Evolutionary conservation across 352 stramenopile species (phyloP).

Genomic region (Albugo laibachii): DNA sequence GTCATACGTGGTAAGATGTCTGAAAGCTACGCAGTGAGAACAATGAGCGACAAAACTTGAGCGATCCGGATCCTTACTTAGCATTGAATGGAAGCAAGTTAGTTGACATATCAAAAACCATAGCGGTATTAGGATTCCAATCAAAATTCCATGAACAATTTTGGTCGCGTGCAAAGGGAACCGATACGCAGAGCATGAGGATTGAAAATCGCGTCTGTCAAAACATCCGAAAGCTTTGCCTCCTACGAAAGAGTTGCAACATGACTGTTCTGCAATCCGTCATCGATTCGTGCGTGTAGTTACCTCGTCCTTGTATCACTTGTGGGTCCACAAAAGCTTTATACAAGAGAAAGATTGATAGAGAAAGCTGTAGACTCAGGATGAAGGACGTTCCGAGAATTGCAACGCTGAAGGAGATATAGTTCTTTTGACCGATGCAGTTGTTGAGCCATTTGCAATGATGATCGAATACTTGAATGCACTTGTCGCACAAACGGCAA

Average conservation of each 20-base stretch:
- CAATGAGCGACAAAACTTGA: constrained; percentile 1
- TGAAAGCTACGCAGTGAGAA: constrained; percentile 19
- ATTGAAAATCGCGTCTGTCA: no score
- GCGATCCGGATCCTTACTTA: constrained; percentile 23
- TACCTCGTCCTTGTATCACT: no score
- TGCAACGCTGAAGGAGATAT: constrained; percentile 53
- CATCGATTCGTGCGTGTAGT: no score
- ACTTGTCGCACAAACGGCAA: constrained; percentile 93
- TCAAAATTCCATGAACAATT: constrained; percentile 34
- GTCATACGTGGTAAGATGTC: constrained; percentile 74
- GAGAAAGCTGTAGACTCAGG: constrained; percentile 39
- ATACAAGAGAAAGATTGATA: constrained; percentile 37
- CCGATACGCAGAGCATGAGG: constrained; percentile 12
- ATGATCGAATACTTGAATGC: constrained; percentile 90
- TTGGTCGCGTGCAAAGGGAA: constrained; percentile 33
- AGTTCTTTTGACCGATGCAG: constrained; percentile 84
- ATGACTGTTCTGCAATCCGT: no score
- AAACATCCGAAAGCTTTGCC: no score
- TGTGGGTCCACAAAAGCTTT: no score
- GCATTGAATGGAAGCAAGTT: constrained; percentile 60
- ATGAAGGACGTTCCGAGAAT: constrained; percentile 43
- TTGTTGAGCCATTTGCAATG: constrained; percentile 97
- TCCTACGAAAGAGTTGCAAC: no score
- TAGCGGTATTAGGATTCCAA: constrained; percentile 46
- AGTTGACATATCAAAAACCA: constrained; percentile 65